Conservation (phyloP, 495 filamentous ascomycete genomes). For the Penicillium roqueforti region DNA sequence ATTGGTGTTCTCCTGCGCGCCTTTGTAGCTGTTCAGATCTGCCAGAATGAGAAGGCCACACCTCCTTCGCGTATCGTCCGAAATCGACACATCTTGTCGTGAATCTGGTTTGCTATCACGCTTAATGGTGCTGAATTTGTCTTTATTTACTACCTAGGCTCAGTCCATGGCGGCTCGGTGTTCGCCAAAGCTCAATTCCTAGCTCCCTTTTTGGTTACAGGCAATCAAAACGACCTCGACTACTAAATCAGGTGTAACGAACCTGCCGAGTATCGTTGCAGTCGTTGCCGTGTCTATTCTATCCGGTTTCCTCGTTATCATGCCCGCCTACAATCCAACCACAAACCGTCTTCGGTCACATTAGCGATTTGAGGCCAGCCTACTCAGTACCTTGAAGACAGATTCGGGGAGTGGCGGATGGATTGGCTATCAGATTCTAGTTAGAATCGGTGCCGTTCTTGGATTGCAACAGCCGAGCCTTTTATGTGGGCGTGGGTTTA, state of each 20-base stretch:
- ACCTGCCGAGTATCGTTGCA: not conserved
- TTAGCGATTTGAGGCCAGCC: conserved; percentile 28
- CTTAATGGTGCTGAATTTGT: not conserved
- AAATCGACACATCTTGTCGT: not conserved
- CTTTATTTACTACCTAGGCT: not conserved
- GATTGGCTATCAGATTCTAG: conserved; percentile 36
- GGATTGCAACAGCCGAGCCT: conserved; percentile 31
- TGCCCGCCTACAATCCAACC: conserved; percentile 38
- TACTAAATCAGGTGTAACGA: conserved; percentile 27
- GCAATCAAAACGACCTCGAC: conserved; percentile 27
- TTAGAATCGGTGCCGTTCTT: conserved; percentile 35
- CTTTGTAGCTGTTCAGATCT: conserved; percentile 22
- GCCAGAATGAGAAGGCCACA: not conserved
- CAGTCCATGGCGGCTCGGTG: not conserved
- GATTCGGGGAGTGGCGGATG: conserved; percentile 1
- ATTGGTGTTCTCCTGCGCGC: conserved; percentile 24
- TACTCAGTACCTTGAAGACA: conserved; percentile 19
- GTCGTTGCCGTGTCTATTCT: conserved; percentile 22
- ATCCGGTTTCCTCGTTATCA: conserved; percentile 16
- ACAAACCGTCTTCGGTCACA: conserved; percentile 28
- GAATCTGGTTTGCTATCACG: not conserved
- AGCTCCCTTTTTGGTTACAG: conserved; percentile 37
- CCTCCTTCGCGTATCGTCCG: not conserved
- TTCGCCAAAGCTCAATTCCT: conserved; percentile 15
- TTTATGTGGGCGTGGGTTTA: not conserved